phyloP scores from a whole-genome alignment of 208 protist genomes.

The Leptomonas seymouri region DNA sequence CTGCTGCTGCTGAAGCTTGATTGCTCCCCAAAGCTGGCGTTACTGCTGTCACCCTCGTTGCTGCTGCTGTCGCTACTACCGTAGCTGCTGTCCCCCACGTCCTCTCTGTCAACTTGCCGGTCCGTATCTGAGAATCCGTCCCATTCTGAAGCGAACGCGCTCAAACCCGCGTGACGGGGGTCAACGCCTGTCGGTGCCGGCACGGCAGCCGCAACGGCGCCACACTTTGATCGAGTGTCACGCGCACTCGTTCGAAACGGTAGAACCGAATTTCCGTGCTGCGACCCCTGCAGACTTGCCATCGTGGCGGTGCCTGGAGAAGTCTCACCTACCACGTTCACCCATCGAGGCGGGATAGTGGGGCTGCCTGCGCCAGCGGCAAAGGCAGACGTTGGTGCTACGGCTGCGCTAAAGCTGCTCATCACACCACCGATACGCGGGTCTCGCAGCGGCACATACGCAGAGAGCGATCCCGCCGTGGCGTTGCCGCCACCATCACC shows the following conservation, averaged over 20 bases:
- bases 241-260: constrained; percentile 6
- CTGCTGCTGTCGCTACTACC: background rate
- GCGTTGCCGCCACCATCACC: background rate
- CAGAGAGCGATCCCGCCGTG: background rate
- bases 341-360: constrained; percentile 2
- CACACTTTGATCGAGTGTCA: background rate
- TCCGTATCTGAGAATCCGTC: constrained; percentile 4
- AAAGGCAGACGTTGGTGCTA: background rate
- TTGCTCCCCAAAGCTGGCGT: constrained; percentile 4
- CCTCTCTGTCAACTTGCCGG: background rate
- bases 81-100: background rate
- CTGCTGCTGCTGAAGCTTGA: constrained; percentile 14
- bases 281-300: background rate
- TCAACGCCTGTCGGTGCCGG: background rate
- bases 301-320: background rate
- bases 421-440: background rate
- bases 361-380: background rate
- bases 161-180: background rate
- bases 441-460: constrained; percentile 17
- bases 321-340: background rate
- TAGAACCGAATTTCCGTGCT: background rate
- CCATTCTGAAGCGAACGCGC: background rate
- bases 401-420: background rate
- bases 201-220: background rate
- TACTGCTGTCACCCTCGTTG: background rate